These are phyloP conservation scores for Candida stauntonica DNA, from an alignment of 805 yeast genomes.

Conservation along the genomic window DNA sequence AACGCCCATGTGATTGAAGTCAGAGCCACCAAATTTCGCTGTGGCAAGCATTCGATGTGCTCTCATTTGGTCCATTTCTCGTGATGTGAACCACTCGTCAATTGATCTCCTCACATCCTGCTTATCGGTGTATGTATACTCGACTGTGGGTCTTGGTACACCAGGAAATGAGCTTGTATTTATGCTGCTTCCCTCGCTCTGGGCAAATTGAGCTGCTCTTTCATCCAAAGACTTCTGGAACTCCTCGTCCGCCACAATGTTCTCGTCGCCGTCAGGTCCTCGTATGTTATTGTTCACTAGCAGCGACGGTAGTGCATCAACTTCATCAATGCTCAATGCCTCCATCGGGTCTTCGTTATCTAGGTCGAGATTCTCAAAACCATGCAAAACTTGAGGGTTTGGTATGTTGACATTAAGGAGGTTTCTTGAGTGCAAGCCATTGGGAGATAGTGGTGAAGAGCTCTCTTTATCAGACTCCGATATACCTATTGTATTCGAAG, in stretches of 20 bases:
- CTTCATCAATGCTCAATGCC: constrained; percentile 40
- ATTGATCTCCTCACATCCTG: constrained; percentile 37
- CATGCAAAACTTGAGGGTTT: background rate
- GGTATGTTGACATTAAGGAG: too few relatives aligned
- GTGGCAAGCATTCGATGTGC: constrained; percentile 3
- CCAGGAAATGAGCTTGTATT: constrained; percentile 24
- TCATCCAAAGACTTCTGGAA: constrained; percentile 31
- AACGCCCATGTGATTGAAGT: constrained; percentile 12
- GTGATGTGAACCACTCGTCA: constrained; percentile 41
- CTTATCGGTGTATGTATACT: constrained; percentile 38
- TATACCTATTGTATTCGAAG: too few relatives aligned
- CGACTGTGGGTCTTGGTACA: constrained; percentile 37
- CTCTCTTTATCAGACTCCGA: too few relatives aligned
- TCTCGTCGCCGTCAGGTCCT: constrained; percentile 12
- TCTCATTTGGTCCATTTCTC: constrained; percentile 23
- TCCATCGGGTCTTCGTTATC: constrained; percentile 23
- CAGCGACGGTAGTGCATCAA: constrained; percentile 29
- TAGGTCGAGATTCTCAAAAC: background rate
- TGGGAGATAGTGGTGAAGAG: too few relatives aligned
- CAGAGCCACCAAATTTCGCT: constrained; percentile 5
- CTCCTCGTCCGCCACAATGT: constrained; percentile 31
- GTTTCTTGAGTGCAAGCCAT: too few relatives aligned
- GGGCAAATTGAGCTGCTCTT: constrained; percentile 31
- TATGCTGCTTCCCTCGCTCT: constrained; percentile 9
- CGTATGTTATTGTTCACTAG: background rate